A percentile compares a stretch with the other conserved stretches of the same genome.
Conservation (phyloP, 2,329 filamentous ascomycete species). For the Leptodontidium sp. region DNA sequence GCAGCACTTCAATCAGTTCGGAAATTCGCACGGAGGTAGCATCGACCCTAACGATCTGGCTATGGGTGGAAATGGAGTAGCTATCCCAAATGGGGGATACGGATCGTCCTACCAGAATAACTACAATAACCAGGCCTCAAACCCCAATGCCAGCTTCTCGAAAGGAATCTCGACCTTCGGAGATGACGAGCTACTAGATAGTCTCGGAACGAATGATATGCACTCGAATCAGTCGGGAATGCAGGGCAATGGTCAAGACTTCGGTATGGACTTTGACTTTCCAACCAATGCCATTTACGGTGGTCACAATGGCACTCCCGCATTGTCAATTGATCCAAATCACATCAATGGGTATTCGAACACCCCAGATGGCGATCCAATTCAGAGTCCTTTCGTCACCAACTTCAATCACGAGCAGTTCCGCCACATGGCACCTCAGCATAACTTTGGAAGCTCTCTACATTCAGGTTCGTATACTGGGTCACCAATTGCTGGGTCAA, state of each 20-base stretch:
- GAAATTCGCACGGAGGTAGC: conserved; percentile 54
- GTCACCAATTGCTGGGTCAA: conserved; percentile 58
- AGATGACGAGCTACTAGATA: conserved; percentile 88
- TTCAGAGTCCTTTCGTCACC: conserved; percentile 87
- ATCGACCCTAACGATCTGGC: conserved; percentile 88
- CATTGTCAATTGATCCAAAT: conserved; percentile 68
- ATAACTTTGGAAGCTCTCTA: conserved; percentile 62
- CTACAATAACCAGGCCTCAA: conserved; percentile 59
- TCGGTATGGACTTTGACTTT: conserved; percentile 64
- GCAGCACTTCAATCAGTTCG: conserved; percentile 52
- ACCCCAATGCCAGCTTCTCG: conserved; percentile 75
- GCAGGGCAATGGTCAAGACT: conserved; percentile 64
- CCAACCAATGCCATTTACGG: conserved; percentile 59
- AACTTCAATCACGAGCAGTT: conserved; percentile 82
- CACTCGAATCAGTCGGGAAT: conserved; percentile 55
- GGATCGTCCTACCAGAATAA: conserved; percentile 70
- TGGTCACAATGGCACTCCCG: conserved; percentile 61
- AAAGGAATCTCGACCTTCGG: conserved; percentile 80
- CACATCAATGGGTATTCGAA: conserved; percentile 86
- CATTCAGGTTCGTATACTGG: conserved; percentile 61
- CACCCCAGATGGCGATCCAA: conserved; percentile 89
- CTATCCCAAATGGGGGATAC: conserved; percentile 54
- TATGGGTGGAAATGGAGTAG: conserved; percentile 68
- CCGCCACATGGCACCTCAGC: conserved; percentile 68
- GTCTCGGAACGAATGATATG: conserved; percentile 58